phyloP scores from a whole-genome alignment of 371 early-diverging fungal species.

The Rhizopus delemar region DNA sequence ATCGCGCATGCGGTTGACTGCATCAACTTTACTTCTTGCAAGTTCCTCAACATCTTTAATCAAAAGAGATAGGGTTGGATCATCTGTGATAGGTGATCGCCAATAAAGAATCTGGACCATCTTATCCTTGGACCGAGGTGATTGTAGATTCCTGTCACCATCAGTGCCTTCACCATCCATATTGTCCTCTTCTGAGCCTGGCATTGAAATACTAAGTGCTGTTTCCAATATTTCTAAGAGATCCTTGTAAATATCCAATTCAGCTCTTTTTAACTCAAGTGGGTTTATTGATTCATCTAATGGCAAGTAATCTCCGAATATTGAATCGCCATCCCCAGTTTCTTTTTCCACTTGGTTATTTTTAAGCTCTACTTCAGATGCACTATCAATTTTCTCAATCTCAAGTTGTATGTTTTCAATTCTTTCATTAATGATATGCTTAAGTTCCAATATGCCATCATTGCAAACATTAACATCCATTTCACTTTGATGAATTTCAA shows the following conservation, averaged over 20 bases:
- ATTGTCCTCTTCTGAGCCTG: slow-evolving; percentile 38
- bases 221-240: slow-evolving; percentile 44
- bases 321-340: slow-evolving; percentile 23
- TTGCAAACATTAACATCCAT: slow-evolving; percentile 74
- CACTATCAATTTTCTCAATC: neutral
- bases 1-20: slow-evolving; percentile 55
- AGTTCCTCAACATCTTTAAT: slow-evolving; percentile 40
- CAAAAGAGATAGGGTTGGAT: slow-evolving; percentile 22
- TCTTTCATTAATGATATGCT: slow-evolving; percentile 49
- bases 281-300: slow-evolving; percentile 27
- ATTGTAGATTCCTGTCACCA: slow-evolving; percentile 11
- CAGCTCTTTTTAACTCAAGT: slow-evolving; percentile 24
- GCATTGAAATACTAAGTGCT: slow-evolving; percentile 57
- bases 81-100: slow-evolving; percentile 51
- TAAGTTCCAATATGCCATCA: slow-evolving; percentile 69
- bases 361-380: neutral
- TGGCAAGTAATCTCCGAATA: slow-evolving; percentile 29
- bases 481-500: slow-evolving; percentile 77
- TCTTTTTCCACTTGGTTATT: neutral
- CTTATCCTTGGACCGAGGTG: slow-evolving; percentile 48
- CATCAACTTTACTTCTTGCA: slow-evolving; percentile 41
- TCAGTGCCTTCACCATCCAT: slow-evolving; percentile 9
- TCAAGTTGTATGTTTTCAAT: slow-evolving; percentile 35
- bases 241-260: slow-evolving; percentile 35
- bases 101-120: slow-evolving; percentile 62